Evolutionary conservation across 768 basidiomycete species (phyloP).

Genomic region (Rhodosporidiobolus sp.): DNA sequence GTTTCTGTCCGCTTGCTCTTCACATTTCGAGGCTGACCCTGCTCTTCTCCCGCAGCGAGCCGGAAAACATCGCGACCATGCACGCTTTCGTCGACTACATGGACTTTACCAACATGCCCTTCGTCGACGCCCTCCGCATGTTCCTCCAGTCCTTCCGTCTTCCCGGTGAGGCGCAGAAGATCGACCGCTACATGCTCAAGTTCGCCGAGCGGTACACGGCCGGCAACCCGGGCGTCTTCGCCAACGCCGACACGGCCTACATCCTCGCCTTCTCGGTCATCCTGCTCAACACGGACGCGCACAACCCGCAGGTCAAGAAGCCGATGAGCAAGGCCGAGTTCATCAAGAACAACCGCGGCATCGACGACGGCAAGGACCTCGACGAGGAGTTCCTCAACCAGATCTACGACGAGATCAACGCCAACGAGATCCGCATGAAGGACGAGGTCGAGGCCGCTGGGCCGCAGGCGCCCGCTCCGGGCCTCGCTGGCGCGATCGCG

Average conservation of each 20-base stretch:
- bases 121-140: conserved; percentile 81
- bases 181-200: conserved; percentile 98
- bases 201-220: conserved; percentile 96
- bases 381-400: conserved; percentile 74
- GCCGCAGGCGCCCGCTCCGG: conserved; percentile 54
- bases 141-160: conserved; percentile 95
- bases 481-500: conserved; percentile 75
- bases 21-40: not conserved
- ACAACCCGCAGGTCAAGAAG: conserved; percentile 88
- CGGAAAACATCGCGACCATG: conserved; percentile 86
- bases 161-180: conserved; percentile 96
- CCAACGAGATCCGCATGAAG: conserved; percentile 97
- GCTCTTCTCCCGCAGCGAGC: conserved; percentile 60
- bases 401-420: conserved; percentile 86
- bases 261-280: conserved; percentile 93
- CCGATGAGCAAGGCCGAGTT: conserved; percentile 93
- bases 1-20: conserved; percentile 42
- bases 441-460: conserved; percentile 71
- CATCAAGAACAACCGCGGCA: conserved; percentile 89
- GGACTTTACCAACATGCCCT: conserved; percentile 74
- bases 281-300: conserved; percentile 93
- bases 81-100: conserved; percentile 93
- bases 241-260: conserved; percentile 94
- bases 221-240: conserved; percentile 79
- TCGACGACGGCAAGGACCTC: conserved; percentile 84